Base-by-base conservation (phyloP, 495 filamentous ascomycete genomes). In the Hypoxylon fragiforme region DNA sequence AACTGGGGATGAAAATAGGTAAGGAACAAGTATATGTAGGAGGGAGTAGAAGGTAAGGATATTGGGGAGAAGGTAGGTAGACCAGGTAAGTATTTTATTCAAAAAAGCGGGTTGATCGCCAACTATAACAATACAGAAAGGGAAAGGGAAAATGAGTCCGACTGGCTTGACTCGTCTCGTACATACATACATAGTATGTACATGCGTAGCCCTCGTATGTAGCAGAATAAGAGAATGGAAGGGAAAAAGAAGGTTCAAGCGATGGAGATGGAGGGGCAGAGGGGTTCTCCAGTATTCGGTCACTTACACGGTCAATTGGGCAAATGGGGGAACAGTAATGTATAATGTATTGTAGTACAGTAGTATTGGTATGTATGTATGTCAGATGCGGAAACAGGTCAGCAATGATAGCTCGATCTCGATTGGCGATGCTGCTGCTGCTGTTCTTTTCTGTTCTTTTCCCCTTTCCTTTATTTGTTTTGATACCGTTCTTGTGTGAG, bases 351-450 rank as follows among this genome's bases (percentile, higher is more conserved):
- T n/a, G n/a, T n/a, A n/a, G n/a, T n/a, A n/a, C n/a, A n/a, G n/a
- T n/a, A n/a, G n/a, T n/a, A 58, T 62, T 62, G 58, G 58, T 44
- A 14, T 21, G 28, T 6, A 56, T 52, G 58, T 51, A 56, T 47
- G 52, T 56, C 22, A 62, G 58, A 55, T 37, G 37, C 32, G n/a
- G n/a, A 42, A 31, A 42, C 52, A 56, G 52, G 51, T 49, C 52
- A 52, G 52, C 57, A 56, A 15, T 21, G 6, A 56, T 56, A 44
- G 13, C 40, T 35, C 28, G 47, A 62, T 56, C 52, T 62, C 58
- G 58, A 62, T 62, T 62, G 51, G 58, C n/a, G 31, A 50, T 49
- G 30, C 28, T 34, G 18, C 12, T 41, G 16, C 19, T 44, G 32
- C 38, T 26, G 21, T 13, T 59, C 37, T 36, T 20, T 15, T 32